These are phyloP conservation scores for Pythium chondricola DNA, from an alignment of 352 stramenopile species.

Conservation along the genomic window DNA sequence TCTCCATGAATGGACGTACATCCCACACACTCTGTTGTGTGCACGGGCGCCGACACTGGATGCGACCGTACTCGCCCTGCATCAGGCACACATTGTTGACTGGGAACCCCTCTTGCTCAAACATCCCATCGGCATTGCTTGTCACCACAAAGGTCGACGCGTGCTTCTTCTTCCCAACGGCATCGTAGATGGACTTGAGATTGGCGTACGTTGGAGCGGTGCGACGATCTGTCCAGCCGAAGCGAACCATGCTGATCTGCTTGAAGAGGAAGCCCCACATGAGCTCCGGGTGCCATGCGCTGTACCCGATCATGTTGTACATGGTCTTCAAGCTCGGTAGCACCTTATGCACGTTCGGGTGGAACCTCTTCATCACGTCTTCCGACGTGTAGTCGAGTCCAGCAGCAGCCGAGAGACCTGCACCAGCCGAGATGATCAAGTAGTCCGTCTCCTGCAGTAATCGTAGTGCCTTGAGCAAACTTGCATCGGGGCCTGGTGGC, in stretches of 20 bases:
- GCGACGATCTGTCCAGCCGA: constrained; percentile 41
- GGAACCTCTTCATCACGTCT: constrained; percentile 55
- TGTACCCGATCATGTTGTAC: constrained; percentile 55
- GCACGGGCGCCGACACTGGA: constrained; percentile 49
- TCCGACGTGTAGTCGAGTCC: constrained; percentile 68
- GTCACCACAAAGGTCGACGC: constrained; percentile 59
- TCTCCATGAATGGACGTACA: constrained; percentile 46
- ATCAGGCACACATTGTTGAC: constrained; percentile 45
- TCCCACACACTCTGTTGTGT: constrained; percentile 40
- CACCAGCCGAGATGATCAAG: constrained; percentile 49
- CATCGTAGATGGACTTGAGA: constrained; percentile 36
- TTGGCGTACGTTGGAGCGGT: constrained; percentile 47
- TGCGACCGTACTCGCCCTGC: constrained; percentile 56
- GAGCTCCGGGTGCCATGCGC: constrained; percentile 30
- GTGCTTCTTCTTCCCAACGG: constrained; percentile 20
- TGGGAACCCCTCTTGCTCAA: constrained; percentile 62
- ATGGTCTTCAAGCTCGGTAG: constrained; percentile 47
- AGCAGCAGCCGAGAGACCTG: constrained; percentile 60
- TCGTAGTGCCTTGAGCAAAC: constrained; percentile 22
- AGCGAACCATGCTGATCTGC: constrained; percentile 50
- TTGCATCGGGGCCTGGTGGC: constrained; percentile 16
- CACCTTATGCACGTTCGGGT: constrained; percentile 34
- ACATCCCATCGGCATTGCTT: constrained; percentile 67
- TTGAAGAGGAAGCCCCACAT: constrained; percentile 66
- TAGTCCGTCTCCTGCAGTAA: constrained; percentile 50